Conservation (phyloP, 2,329 filamentous ascomycete species). For the Talaromyces sp. region DNA sequence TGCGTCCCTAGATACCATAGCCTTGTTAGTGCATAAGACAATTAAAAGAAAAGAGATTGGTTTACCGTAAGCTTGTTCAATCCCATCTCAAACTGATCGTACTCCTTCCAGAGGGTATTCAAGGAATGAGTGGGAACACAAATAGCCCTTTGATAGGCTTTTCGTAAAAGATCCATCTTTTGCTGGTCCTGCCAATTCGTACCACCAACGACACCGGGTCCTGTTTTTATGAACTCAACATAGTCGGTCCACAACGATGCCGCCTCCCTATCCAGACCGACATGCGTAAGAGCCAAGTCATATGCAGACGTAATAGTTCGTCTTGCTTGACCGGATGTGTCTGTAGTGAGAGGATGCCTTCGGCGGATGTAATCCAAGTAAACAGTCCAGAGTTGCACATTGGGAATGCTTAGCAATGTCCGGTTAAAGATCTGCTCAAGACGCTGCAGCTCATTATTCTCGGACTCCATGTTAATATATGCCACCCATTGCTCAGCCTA, state of each 20-base stretch:
- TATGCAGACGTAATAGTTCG: conserved; percentile 81
- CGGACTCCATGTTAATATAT: conserved; percentile 85
- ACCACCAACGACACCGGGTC: conserved; percentile 81
- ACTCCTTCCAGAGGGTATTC: conserved; percentile 91
- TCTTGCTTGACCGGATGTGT: conserved; percentile 72
- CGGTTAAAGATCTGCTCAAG: conserved; percentile 82
- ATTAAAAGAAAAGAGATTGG: not conserved
- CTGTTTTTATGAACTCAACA: conserved; percentile 85
- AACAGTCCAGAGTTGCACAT: conserved; percentile 84
- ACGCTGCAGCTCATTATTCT: conserved; percentile 74
- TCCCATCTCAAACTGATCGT: conserved; percentile 92
- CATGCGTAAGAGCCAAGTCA: conserved; percentile 84
- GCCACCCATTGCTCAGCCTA: conserved; percentile 90
- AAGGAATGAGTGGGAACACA: conserved; percentile 80
- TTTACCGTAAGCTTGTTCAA: conserved; percentile 84
- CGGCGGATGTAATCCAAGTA: conserved; percentile 96
- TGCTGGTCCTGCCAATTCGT: conserved; percentile 94
- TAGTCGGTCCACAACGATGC: conserved; percentile 93
- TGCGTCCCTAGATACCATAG: conserved; percentile 65
- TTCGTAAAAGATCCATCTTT: conserved; percentile 92
- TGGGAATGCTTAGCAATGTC: conserved; percentile 74
- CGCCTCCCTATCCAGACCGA: conserved; percentile 88
- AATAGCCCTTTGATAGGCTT: conserved; percentile 88
- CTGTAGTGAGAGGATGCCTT: conserved; percentile 80
- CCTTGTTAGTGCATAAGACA: conserved; percentile 18